Evolutionary conservation across 345 rosid species (phyloP).

Genomic region (Populus tremula): DNA sequence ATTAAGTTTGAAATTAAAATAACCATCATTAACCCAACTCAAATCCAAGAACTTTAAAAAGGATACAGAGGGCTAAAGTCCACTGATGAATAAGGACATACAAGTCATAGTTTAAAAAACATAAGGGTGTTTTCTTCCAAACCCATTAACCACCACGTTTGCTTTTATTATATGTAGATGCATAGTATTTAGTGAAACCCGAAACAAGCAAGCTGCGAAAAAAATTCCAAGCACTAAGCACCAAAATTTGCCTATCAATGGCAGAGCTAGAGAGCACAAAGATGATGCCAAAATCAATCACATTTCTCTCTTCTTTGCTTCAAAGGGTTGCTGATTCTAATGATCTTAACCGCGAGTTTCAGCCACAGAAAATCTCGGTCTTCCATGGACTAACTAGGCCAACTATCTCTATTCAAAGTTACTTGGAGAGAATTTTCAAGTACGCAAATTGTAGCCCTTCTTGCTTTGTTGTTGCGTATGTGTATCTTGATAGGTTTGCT

Average conservation of each 20-base stretch:
- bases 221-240: not conserved
- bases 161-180: constrained; percentile 16
- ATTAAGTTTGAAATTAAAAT: constrained; percentile 13
- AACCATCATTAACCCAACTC: constrained; percentile 9
- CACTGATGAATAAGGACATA: constrained; percentile 5
- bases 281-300: constrained; percentile 60
- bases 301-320: constrained; percentile 70
- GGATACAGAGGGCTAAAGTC: not conserved
- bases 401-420: constrained; percentile 64
- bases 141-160: constrained; percentile 40
- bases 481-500: constrained; percentile 78
- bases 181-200: constrained; percentile 5
- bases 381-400: constrained; percentile 82
- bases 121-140: constrained; percentile 11
- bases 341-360: constrained; percentile 40
- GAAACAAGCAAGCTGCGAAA: not conserved
- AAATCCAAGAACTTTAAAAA: not conserved
- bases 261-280: constrained; percentile 62
- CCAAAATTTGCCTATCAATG: constrained; percentile 32
- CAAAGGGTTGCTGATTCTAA: constrained; percentile 69
- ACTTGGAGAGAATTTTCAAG: constrained; percentile 76
- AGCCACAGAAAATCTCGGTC: constrained; percentile 54
- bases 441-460: constrained; percentile 89
- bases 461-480: constrained; percentile 82
- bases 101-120: constrained; percentile 21